phyloP scores from a whole-genome alignment of 2,329 filamentous ascomycete genomes.

The Colletotrichum nymphaeae region DNA sequence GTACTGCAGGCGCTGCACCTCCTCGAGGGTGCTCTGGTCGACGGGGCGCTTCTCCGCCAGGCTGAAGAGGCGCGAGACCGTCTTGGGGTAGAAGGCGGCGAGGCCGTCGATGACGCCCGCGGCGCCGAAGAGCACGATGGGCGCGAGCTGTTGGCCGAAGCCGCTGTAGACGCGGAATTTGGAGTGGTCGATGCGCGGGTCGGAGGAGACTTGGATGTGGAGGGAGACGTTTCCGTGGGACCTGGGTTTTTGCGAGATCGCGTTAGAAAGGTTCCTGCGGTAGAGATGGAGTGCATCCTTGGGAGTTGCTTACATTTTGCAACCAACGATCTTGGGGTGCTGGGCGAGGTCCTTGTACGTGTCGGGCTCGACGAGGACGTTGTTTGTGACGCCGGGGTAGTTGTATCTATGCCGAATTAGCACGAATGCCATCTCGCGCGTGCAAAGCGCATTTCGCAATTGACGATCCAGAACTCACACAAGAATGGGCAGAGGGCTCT shows the following conservation, averaged over 20 bases:
- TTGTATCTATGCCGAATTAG: constrained; percentile 52
- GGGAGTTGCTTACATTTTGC: constrained; percentile 61
- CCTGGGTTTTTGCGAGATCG: constrained; percentile 11
- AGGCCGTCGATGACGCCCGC: constrained; percentile 75
- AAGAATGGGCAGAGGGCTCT: constrained; percentile 68
- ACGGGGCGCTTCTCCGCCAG: constrained; percentile 50
- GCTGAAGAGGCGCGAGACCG: constrained; percentile 67
- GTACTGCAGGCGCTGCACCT: constrained; percentile 70
- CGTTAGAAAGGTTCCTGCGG: background rate
- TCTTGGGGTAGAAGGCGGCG: constrained; percentile 73
- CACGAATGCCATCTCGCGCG: background rate
- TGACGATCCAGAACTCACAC: constrained; percentile 55
- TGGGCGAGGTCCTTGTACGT: constrained; percentile 68
- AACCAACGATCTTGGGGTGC: constrained; percentile 75
- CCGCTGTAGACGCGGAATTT: constrained; percentile 74
- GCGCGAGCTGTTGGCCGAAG: constrained; percentile 74
- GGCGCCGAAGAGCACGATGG: constrained; percentile 71
- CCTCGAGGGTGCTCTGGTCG: constrained; percentile 57
- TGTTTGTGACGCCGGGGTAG: constrained; percentile 75
- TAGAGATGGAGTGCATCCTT: background rate
- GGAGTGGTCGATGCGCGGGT: constrained; percentile 69
- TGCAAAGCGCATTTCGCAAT: background rate
- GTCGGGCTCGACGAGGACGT: constrained; percentile 67
- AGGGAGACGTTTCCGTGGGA: constrained; percentile 74
- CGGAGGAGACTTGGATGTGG: constrained; percentile 71